Evolutionary conservation across 805 yeast genomes (phyloP), one percentile per base, ranked within the genome.

Genomic region (Hanseniaspora hatyaiensis): DNA sequence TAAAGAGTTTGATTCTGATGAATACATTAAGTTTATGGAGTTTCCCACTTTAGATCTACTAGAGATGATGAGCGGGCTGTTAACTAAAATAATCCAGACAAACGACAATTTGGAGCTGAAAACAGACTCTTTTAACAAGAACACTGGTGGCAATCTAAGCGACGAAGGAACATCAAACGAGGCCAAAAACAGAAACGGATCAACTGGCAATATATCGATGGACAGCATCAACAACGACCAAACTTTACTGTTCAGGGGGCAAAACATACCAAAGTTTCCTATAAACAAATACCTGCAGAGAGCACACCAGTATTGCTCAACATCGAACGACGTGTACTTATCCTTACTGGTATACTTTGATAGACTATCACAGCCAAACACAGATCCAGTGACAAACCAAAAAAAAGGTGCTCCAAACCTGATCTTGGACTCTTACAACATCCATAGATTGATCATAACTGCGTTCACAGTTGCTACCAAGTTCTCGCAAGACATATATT

Each of bases 401-500:
- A 57, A 53, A 15, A 24, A 13, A 8, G 37, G 33, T 22, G 26
- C 32, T 19, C 89, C 82, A 61, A 65, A 85, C 51, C 88, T 92
- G 62, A 95, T 89, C 8, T 85, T 92, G 88, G 97, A 92, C 64
- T 82, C 94, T 50, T 89, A 82, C 65, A 92, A 92, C 62, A 87
- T 92, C 52, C 99, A 92, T 65, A 73, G 99, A 52, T 71, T 92
- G 53, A 84, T 92, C 43, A 89, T 92, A 40, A 82, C 95, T 11
- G 97, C 96, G 4, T 81, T 92, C 51, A 89, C 99, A 0, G 96
- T 92, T 22, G 85, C 95, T 23, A 82, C 95, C 32, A 92, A 92
- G 67, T 89, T 89, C 63, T 88, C 88, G 63, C 80, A 89, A 57
- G 97, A 89, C 64, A 85, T 88, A 41, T 89, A 88, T 59, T 89